Evolutionary conservation across 1,139 yeast genomes (phyloP).

Genomic region (Pneumocystis canis): DNA sequence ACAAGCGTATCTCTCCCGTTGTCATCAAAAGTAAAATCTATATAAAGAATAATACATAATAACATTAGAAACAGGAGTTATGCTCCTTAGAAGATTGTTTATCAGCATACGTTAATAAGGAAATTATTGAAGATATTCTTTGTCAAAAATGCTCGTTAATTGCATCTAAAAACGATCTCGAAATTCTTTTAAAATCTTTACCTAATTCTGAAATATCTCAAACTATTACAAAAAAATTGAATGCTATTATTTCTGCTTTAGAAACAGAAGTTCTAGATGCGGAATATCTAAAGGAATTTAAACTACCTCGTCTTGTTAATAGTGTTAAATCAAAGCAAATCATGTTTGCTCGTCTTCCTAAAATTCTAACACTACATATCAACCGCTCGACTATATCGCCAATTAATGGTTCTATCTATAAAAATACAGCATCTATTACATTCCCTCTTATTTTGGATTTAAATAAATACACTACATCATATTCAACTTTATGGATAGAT

Average conservation of each 20-base stretch:
- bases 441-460: background rate
- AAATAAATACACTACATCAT: background rate
- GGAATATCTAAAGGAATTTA: background rate
- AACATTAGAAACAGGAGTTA: background rate
- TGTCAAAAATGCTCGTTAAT: background rate
- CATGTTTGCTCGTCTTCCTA: conserved; percentile 1
- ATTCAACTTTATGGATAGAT: background rate
- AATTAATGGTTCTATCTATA: background rate
- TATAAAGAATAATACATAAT: background rate
- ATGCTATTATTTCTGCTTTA: background rate
- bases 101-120: background rate
- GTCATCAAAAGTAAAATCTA: background rate
- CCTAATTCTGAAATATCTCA: background rate
- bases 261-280: background rate
- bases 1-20: background rate
- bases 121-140: background rate
- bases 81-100: background rate
- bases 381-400: background rate
- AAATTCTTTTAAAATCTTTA: background rate
- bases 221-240: background rate
- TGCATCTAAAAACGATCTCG: background rate
- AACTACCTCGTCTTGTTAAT: background rate
- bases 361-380: background rate
- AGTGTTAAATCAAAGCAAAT: background rate
- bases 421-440: background rate